These are phyloP conservation scores for Claviceps purpurea DNA, from an alignment of 2,329 filamentous ascomycete species.

Conservation along the genomic window DNA sequence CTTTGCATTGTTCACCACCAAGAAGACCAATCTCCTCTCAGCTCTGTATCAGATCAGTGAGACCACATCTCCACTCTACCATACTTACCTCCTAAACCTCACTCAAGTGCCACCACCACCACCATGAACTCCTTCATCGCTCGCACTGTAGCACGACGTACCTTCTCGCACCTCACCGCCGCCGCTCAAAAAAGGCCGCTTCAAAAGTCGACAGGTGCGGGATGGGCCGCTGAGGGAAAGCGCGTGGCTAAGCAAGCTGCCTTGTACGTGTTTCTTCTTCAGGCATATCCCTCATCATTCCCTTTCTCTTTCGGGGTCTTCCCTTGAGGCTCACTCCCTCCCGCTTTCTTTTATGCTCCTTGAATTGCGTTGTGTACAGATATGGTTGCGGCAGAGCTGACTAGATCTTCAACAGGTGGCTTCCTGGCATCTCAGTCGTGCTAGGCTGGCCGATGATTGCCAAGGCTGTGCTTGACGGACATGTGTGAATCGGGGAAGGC, in stretches of 20 bases:
- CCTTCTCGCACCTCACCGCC: conserved; percentile 21
- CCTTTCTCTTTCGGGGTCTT: neutral
- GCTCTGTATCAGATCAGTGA: neutral
- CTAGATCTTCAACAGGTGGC: conserved; percentile 15
- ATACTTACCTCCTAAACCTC: neutral
- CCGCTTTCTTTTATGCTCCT: no score
- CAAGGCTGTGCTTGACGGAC: conserved; percentile 18
- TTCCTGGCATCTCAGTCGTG: conserved; percentile 19
- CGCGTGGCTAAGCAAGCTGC: conserved; percentile 18
- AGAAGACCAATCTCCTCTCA: neutral
- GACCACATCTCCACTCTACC: neutral
- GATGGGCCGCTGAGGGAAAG: conserved; percentile 20
- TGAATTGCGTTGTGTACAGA: neutral
- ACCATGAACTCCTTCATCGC: conserved; percentile 17
- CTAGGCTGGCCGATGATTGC: conserved; percentile 22
- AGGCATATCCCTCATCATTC: neutral
- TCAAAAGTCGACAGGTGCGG: conserved; percentile 15
- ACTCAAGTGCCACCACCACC: neutral
- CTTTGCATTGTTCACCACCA: neutral
- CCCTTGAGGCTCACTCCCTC: no score
- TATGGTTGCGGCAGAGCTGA: neutral
- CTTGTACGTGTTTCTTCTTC: conserved; percentile 14
- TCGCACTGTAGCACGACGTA: conserved; percentile 18
- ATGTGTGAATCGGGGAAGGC: conserved; percentile 9
- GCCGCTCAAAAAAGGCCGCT: conserved; percentile 19